Evolutionary conservation across 257 asterid species (phyloP).

Genomic region (Sherardia arvensis): DNA sequence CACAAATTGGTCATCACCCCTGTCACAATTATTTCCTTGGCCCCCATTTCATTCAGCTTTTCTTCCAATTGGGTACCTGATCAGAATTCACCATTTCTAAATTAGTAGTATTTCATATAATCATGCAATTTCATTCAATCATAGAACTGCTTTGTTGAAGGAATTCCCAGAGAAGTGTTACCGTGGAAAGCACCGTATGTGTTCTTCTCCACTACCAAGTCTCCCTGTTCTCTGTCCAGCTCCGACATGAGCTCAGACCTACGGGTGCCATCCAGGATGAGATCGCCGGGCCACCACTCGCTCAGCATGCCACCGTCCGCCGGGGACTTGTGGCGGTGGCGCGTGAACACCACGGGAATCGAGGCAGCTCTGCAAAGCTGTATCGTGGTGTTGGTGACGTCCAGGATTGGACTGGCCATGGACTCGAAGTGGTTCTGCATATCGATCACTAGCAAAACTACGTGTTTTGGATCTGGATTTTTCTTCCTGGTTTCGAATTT

Average conservation of each 20-base stretch:
- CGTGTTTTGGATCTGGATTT: slow-evolving; percentile 41
- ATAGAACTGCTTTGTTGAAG: too few species aligned
- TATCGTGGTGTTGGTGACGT: slow-evolving; percentile 41
- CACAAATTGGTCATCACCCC: slow-evolving; percentile 80
- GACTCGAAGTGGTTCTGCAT: slow-evolving; percentile 51
- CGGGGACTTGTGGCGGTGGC: slow-evolving; percentile 60
- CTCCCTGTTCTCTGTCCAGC: slow-evolving; percentile 25
- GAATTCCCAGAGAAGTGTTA: too few species aligned
- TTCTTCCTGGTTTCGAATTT: slow-evolving; percentile 43
- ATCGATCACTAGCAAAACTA: slow-evolving; percentile 53
- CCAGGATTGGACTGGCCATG: slow-evolving; percentile 44
- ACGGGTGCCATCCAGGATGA: slow-evolving; percentile 51
- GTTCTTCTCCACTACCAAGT: slow-evolving; percentile 43
- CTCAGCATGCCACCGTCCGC: slow-evolving; percentile 42
- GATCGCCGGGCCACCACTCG: slow-evolving; percentile 77
- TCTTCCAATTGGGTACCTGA: slow-evolving; percentile 62
- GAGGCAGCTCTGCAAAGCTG: slow-evolving; percentile 49
- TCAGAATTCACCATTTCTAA: neutral
- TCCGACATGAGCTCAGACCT: slow-evolving; percentile 48
- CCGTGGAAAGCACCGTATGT: slow-evolving; percentile 69
- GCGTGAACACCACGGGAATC: slow-evolving; percentile 61
- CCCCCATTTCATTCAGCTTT: slow-evolving; percentile 39
- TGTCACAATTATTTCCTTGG: slow-evolving; percentile 59
- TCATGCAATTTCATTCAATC: too few species aligned
- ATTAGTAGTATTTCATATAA: too few species aligned